Evolutionary conservation across 306 rosid species (phyloP).

Genomic region (Acacia crassicarpa): DNA sequence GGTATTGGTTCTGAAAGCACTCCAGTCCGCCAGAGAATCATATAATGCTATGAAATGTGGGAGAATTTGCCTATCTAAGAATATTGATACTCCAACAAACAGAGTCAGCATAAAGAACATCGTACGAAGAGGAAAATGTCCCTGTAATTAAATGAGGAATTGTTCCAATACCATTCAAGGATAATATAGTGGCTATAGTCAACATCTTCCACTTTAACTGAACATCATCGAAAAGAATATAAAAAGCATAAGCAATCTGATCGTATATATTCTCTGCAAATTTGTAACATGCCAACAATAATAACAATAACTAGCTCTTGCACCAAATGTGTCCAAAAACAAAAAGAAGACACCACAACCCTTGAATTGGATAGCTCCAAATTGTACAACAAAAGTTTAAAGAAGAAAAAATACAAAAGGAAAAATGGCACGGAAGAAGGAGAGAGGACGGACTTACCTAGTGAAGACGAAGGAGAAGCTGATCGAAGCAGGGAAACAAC

Average conservation of each 20-base stretch:
- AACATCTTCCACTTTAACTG: background rate
- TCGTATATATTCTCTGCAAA: too few species aligned
- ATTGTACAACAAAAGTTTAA: background rate
- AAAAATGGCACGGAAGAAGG: too few species aligned
- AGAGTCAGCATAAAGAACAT: background rate
- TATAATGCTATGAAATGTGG: conserved; percentile 54
- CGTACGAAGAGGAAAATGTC: background rate
- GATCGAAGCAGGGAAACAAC: too few species aligned
- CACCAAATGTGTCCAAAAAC: too few species aligned
- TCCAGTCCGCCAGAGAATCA: conserved; percentile 83
- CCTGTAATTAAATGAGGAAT: background rate
- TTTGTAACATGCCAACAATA: too few species aligned
- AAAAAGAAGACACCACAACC: too few species aligned
- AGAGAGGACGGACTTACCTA: too few species aligned
- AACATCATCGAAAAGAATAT: background rate
- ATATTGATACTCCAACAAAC: background rate
- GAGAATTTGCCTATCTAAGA: too few species aligned
- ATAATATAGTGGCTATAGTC: background rate
- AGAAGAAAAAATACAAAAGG: too few species aligned
- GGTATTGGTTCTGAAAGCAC: conserved; percentile 89
- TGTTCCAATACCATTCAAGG: conserved; percentile 14
- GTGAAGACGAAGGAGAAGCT: too few species aligned
- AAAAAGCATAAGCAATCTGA: background rate
- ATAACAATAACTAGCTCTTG: too few species aligned
- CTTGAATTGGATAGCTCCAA: too few species aligned